These are phyloP conservation scores for Termitomyces sp. DNA, from an alignment of 768 basidiomycete species.

Conservation along the genomic window DNA sequence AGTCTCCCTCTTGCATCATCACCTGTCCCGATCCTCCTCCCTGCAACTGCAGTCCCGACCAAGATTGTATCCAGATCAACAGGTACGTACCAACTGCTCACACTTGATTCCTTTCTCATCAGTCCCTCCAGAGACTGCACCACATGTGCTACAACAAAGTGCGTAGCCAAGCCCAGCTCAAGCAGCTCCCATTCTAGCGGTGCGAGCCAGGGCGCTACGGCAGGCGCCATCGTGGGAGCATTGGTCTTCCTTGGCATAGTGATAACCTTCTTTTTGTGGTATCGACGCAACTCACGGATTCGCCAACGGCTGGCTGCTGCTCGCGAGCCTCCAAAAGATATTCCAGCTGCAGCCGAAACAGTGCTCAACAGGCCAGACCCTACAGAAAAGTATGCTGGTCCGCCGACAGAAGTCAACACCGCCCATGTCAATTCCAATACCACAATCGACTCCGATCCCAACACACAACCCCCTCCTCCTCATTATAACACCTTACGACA, in stretches of 20 bases:
- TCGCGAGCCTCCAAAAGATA: constrained; percentile 45
- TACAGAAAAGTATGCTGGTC: constrained; percentile 48
- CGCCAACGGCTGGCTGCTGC: constrained; percentile 26
- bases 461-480: constrained; percentile 31
- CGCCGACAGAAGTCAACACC: constrained; percentile 29
- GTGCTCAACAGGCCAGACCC: constrained; percentile 84
- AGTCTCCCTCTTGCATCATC: constrained; percentile 7
- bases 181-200: constrained; percentile 27
- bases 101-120: constrained; percentile 1
- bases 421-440: constrained; percentile 42
- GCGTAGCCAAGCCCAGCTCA: constrained; percentile 30
- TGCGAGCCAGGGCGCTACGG: constrained; percentile 64
- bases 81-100: constrained; percentile 34
- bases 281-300: constrained; percentile 51
- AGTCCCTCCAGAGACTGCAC: constrained; percentile 45
- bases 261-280: constrained; percentile 51
- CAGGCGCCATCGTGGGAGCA: constrained; percentile 65
- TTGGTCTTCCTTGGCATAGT: constrained; percentile 53
- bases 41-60: constrained; percentile 49
- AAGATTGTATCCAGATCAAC: constrained; percentile 57
- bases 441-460: constrained; percentile 58
- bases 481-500: constrained; percentile 25
- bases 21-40: constrained; percentile 42
- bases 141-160: constrained; percentile 47
- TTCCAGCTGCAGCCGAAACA: constrained; percentile 68